These are phyloP conservation scores for Aspergillus fumigatus DNA, from an alignment of 2,329 filamentous ascomycete species.

Conservation along the genomic window DNA sequence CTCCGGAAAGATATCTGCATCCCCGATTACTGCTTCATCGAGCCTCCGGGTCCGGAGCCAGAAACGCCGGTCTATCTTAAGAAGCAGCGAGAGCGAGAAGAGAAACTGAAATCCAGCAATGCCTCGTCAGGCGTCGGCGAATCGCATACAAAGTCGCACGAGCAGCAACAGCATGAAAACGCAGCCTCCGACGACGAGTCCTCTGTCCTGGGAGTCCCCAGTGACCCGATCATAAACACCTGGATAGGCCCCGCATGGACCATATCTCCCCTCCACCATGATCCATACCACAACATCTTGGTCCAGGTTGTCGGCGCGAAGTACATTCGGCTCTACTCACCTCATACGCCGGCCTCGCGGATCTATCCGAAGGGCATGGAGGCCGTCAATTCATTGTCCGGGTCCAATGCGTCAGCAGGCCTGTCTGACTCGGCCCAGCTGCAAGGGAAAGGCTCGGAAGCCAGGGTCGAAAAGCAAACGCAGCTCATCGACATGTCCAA, in stretches of 20 bases:
- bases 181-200: constrained; percentile 7
- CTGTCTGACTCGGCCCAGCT: background rate
- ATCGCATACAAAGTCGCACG: background rate
- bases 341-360: constrained; percentile 49
- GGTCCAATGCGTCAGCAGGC: background rate
- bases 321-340: constrained; percentile 84
- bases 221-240: constrained; percentile 70
- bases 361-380: constrained; percentile 40
- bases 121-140: constrained; percentile 19
- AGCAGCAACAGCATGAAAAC: background rate
- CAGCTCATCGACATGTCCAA: constrained; percentile 78
- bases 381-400: constrained; percentile 20
- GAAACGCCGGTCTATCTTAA: constrained; percentile 43
- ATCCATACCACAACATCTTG: constrained; percentile 89
- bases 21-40: constrained; percentile 79
- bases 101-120: constrained; percentile 29
- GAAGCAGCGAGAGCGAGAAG: constrained; percentile 26
- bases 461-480: constrained; percentile 3
- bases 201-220: constrained; percentile 12
- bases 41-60: constrained; percentile 54
- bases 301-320: constrained; percentile 86
- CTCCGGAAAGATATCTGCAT: constrained; percentile 70
- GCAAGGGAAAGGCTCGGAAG: constrained; percentile 3
- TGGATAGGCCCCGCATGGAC: constrained; percentile 90
- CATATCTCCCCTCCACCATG: constrained; percentile 88